phyloP scores from a whole-genome alignment of 768 basidiomycete species.

The Amanita thiersii region DNA sequence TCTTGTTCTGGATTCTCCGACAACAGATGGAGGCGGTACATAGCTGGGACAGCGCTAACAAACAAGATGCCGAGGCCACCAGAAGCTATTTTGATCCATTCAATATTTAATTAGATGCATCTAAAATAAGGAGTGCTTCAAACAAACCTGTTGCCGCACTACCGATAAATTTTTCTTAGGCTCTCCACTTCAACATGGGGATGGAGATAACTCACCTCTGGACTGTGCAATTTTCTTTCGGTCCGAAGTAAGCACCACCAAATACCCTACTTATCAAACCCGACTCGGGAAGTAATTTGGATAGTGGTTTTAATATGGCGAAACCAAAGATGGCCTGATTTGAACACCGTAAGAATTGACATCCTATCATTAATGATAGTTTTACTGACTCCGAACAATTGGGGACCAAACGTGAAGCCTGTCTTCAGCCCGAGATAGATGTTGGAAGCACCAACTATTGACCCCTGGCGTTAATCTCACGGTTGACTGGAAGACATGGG shows the following conservation, averaged over 20 bases:
- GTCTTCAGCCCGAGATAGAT: conserved; percentile 66
- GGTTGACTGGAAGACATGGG: neutral
- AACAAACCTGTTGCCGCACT: conserved; percentile 42
- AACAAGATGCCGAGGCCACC: conserved; percentile 54
- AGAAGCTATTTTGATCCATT: conserved; percentile 25
- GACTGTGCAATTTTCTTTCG: conserved; percentile 61
- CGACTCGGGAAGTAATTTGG: conserved; percentile 37
- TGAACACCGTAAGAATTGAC: neutral
- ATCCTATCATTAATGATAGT: conserved; percentile 6
- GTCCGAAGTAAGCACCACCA: conserved; percentile 47
- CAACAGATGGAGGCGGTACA: conserved; percentile 47
- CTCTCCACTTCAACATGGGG: neutral
- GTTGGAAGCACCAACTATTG: conserved; percentile 45
- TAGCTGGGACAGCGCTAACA: conserved; percentile 52
- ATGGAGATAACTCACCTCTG: conserved; percentile 29
- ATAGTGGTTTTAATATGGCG: conserved; percentile 51
- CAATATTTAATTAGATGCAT: neutral
- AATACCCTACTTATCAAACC: conserved; percentile 35
- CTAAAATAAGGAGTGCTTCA: conserved; percentile 10
- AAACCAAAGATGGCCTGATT: conserved; percentile 47
- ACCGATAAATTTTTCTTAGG: conserved; percentile 2
- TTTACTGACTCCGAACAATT: conserved; percentile 47
- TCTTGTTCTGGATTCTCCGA: conserved; percentile 38
- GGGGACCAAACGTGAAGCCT: conserved; percentile 58
- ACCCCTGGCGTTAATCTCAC: neutral